Percentiles rank a stretch among this genome's conserved stretches.
phyloP scores from a whole-genome alignment of 2,329 filamentous ascomycete genomes.

The Aspergillus latus region DNA sequence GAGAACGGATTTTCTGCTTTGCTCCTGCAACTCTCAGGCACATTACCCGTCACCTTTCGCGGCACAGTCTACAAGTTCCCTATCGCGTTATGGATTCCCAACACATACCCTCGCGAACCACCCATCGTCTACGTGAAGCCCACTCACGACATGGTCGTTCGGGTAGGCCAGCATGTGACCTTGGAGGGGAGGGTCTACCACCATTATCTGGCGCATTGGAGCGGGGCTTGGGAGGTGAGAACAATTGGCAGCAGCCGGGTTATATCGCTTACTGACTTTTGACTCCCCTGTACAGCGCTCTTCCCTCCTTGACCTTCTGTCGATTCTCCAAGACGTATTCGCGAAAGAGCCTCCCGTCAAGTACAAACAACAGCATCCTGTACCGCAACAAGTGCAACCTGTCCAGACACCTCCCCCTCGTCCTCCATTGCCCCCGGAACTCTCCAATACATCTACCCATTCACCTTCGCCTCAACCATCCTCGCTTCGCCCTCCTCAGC shows the following conservation, averaged over 20 bases:
- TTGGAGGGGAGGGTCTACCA: conserved; percentile 93
- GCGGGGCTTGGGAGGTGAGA: conserved; percentile 84
- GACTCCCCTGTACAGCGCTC: conserved; percentile 61
- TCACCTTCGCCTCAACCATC: conserved; percentile 30
- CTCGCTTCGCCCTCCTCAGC: conserved; percentile 15
- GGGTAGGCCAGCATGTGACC: conserved; percentile 92
- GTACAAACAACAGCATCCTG: conserved; percentile 57
- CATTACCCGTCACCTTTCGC: conserved; percentile 86
- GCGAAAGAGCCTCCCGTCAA: conserved; percentile 92
- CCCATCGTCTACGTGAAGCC: conserved; percentile 88
- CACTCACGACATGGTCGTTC: conserved; percentile 81
- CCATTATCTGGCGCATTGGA: conserved; percentile 89
- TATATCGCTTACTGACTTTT: background rate
- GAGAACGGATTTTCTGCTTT: conserved; percentile 84
- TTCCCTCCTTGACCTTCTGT: conserved; percentile 76
- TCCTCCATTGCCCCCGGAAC: conserved; percentile 71
- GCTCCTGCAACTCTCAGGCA: conserved; percentile 81
- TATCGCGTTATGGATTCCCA: conserved; percentile 87
- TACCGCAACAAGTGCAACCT: conserved; percentile 31
- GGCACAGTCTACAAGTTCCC: conserved; percentile 89
- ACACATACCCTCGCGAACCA: conserved; percentile 80
- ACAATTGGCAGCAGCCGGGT: background rate
- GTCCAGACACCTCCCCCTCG: conserved; percentile 60
- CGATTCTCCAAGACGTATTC: conserved; percentile 81
- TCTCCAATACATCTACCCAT: conserved; percentile 43